Base-by-base conservation (phyloP, 345 rosid genomes). In the Corchorus olitorius region DNA sequence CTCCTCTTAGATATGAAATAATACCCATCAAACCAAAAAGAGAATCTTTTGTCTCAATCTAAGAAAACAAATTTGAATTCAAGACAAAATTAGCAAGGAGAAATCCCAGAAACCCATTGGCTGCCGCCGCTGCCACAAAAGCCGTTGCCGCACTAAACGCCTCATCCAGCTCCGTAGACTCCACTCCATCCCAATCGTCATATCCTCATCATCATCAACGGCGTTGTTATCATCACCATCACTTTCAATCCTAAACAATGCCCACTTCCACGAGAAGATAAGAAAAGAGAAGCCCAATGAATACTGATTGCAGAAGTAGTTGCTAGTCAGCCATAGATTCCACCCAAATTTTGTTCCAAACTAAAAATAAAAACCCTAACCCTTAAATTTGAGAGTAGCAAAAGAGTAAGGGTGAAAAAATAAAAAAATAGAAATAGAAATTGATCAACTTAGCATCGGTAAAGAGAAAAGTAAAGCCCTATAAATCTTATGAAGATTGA, bases 141-240 rank as follows among this genome's bases (percentile, higher is more conserved):
- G 84, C 78, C 33, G 97, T 88, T 2, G 99, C 99, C 2, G 97
- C 96, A 76, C 94, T 93, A 60, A 96, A 96, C 35, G 84, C 82
- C 80, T 89, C 97, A 56, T 96, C 99, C 61, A 96, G 80, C 81
- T 92, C 98, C 73, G 95, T 92, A 81, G 89, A 91, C 89, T 93
- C 99, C 16, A 93, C 97, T 37, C 97, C 98, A 78, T 96, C 98
- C 99, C 99, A 93, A 65, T 91, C 98, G 22, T 92, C 92, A 7
- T 88, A 1, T 81, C 91, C 2, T 46, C 83, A 20, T 52, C 82
- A 16, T 69, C 74, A 11, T 22, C 41, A 19, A 76, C 48, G 6
- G 4, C 19, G 9, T 81, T 89, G 27, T 27, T 27, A 15, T 83
- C 90, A 27, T 74, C 81, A n/a, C 84, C 87, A 39, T 72, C 76